Base-by-base conservation (phyloP, 2,329 filamentous ascomycete genomes). In the Shiraia bambusicola region DNA sequence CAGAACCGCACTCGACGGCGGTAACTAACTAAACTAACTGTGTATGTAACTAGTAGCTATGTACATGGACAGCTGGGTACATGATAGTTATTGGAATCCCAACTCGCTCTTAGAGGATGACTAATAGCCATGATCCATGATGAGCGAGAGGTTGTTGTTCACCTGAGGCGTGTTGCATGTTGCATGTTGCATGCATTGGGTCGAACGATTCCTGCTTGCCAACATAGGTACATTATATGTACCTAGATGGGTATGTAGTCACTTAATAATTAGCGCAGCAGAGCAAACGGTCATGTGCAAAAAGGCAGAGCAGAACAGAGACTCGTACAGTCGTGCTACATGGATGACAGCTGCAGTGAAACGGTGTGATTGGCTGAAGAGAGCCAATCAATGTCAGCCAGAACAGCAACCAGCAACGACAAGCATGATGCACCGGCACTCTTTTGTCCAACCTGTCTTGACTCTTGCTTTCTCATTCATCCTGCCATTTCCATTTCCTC, bases 291-390 rank as follows among this genome's bases (percentile, higher is more conserved):
- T 48, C 52, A 51, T 49, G 45, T 51, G 50, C 49, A 31, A 27
- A 14, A n/a, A 19, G 17, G 34, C 10, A 42, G n/a, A 34, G 31
- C 12, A 28, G 42, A 38, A 39, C 44, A 41, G 40, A 36, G 42
- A 45, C 40, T 48, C 30, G 49, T 43, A 45, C 42, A 36, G 43
- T 40, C 35, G 42, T 42, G 43, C 38, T n/a, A 35, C 24, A 22
- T 33, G 46, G 34, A 34, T 53, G 52, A 58, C 54, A 54, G 52
- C 50, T 58, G 56, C 45, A 17, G 54, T 53, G 49, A 22, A 22
- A 22, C 19, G 8, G 4, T 4, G 4, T 22, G 19, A 22, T 22
- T 22, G 19, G 19, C 19, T 8, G 4, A 22, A 22, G 30, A 28
- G 27, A 27, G 17, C 55, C 49, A 54, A 56, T 53, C 29, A 37